Evolutionary conservation across 371 early-diverging fungal species (phyloP).

Genomic region (Mucor piriformis): DNA sequence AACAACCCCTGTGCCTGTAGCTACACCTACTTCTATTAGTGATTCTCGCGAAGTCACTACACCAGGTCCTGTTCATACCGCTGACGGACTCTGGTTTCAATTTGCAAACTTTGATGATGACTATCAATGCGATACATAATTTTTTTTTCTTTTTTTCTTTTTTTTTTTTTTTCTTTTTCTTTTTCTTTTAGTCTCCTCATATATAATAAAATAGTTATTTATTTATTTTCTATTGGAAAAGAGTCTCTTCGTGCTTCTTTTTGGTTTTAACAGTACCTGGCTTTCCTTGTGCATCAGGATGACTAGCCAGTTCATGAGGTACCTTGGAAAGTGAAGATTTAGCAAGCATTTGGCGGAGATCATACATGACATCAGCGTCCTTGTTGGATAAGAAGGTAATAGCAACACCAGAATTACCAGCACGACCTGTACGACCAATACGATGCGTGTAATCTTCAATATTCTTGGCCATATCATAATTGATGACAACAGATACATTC

Average conservation of each 20-base stretch:
- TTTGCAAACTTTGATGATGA: conserved; percentile 50
- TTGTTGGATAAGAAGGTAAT: conserved; percentile 85
- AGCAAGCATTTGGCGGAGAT: conserved; percentile 85
- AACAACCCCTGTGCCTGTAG: background rate
- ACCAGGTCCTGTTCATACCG: conserved; percentile 6
- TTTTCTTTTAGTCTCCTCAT: too few relatives aligned
- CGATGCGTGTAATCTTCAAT: conserved; percentile 98
- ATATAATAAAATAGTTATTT: background rate
- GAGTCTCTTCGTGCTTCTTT: conserved; percentile 67
- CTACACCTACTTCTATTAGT: background rate
- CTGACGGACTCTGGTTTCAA: conserved; percentile 39
- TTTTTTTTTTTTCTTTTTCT: background rate
- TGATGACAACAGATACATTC: conserved; percentile 95
- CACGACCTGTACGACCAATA: conserved; percentile 98
- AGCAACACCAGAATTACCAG: conserved; percentile 93
- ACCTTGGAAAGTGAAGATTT: conserved; percentile 81
- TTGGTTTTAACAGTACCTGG: conserved; percentile 59
- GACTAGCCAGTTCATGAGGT: conserved; percentile 86
- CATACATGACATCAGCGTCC: conserved; percentile 89
- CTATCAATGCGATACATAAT: conserved; percentile 23
- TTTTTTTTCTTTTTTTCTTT: background rate
- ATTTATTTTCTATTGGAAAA: conserved; percentile 40
- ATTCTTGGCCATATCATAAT: conserved; percentile 97
- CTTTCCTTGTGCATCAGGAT: conserved; percentile 83
- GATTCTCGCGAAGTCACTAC: background rate